phyloP scores from a whole-genome alignment of 352 stramenopile species.

The Phytopythium chamaehyphon region DNA sequence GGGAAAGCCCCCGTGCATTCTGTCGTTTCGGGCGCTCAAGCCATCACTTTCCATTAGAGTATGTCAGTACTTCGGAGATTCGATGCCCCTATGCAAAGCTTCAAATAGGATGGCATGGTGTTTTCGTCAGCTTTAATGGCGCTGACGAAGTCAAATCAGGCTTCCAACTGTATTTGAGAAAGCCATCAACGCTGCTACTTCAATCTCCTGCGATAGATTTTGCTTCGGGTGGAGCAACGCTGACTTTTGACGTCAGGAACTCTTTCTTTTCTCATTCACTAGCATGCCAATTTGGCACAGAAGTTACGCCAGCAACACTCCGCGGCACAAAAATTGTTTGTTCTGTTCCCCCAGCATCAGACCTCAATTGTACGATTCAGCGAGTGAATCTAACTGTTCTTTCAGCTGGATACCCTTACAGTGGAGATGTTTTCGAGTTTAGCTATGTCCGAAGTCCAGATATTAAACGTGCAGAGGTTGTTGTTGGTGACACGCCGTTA shows the following conservation, averaged over 20 bases:
- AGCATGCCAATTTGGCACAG: slow-evolving; percentile 30
- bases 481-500: slow-evolving; percentile 2
- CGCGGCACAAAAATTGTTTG: slow-evolving; percentile 22
- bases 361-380: not conserved
- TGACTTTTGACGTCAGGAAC: slow-evolving; percentile 30
- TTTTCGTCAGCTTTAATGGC: slow-evolving; percentile 35
- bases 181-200: slow-evolving; percentile 15
- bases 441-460: slow-evolving; percentile 21
- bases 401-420: slow-evolving; percentile 11
- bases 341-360: slow-evolving; percentile 13
- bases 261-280: slow-evolving; percentile 22
- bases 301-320: slow-evolving; percentile 14
- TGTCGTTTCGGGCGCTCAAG: slow-evolving; percentile 20
- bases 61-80: slow-evolving; percentile 15
- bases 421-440: slow-evolving; percentile 23
- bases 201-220: slow-evolving; percentile 29
- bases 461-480: slow-evolving; percentile 13
- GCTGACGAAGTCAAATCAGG: slow-evolving; percentile 10
- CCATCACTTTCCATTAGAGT: slow-evolving; percentile 6
- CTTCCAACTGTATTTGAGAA: slow-evolving; percentile 15
- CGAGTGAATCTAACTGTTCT: slow-evolving; percentile 27
- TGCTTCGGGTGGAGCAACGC: slow-evolving; percentile 21
- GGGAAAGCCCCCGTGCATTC: slow-evolving; percentile 13
- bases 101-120: slow-evolving; percentile 9
- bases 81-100: slow-evolving; percentile 23